phyloP scores from a whole-genome alignment of 345 rosid genomes.

The Mangifera indica region DNA sequence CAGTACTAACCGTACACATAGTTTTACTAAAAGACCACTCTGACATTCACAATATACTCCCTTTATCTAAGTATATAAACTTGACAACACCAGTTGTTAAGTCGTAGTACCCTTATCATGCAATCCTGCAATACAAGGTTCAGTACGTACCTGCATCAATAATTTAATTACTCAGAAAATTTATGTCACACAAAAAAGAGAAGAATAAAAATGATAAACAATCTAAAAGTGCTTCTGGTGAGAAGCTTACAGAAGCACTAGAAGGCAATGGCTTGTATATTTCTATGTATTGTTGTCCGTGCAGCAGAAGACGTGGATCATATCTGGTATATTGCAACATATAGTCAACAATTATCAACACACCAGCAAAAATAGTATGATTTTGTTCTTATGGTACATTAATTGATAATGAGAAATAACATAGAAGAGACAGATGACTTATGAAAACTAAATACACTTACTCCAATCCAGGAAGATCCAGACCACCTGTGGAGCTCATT shows the following conservation, averaged over 20 bases:
- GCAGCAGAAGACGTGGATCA: slow-evolving; percentile 74
- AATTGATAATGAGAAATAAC: not conserved
- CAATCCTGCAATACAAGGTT: slow-evolving; percentile 69
- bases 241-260: slow-evolving; percentile 56
- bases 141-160: slow-evolving; percentile 59
- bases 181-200: not conserved
- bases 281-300: slow-evolving; percentile 87
- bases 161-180: slow-evolving; percentile 1
- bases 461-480: slow-evolving; percentile 57
- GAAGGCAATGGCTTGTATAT: slow-evolving; percentile 75
- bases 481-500: slow-evolving; percentile 20
- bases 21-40: not conserved
- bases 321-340: slow-evolving; percentile 37
- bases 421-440: not conserved
- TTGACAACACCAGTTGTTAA: not conserved
- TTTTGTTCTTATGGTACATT: not conserved
- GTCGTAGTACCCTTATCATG: slow-evolving; percentile 72
- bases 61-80: not conserved
- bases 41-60: not conserved
- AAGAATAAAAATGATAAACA: not conserved
- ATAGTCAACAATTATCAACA: slow-evolving; percentile 7
- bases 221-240: not conserved
- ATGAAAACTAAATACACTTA: slow-evolving; percentile 28
- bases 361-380: not conserved
- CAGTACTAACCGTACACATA: not conserved